A percentile compares a stretch with the other conserved stretches of the same genome.
phyloP scores from a whole-genome alignment of 257 asterid genomes.

The Gardenia jasminoides region DNA sequence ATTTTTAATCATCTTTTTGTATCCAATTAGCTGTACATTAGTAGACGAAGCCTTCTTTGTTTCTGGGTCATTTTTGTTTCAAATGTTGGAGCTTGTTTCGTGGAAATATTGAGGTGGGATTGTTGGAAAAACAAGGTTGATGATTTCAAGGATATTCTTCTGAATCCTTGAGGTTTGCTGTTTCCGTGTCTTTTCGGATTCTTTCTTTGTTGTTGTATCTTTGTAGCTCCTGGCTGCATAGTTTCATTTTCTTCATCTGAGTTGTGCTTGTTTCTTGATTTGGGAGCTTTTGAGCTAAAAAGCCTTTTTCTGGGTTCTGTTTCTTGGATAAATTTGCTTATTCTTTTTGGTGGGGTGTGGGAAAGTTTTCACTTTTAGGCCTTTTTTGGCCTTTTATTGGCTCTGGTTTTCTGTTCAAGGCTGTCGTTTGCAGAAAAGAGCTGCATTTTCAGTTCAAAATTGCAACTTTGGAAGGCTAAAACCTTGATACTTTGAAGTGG shows the following conservation, averaged over 20 bases:
- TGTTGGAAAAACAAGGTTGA: neutral
- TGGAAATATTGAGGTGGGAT: constrained; percentile 12
- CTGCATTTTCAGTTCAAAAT: constrained; percentile 12
- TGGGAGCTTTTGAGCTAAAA: constrained; percentile 12
- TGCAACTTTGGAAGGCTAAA: neutral
- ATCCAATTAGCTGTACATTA: constrained; percentile 5
- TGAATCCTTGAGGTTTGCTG: constrained; percentile 17
- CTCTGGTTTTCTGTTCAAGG: neutral
- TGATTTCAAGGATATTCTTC: constrained; percentile 2
- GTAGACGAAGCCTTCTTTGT: neutral
- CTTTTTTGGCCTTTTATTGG: constrained; percentile 9
- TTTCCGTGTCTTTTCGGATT: constrained; percentile 18
- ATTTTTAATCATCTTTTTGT: neutral
- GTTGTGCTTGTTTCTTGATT: neutral
- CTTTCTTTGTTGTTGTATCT: constrained; percentile 11
- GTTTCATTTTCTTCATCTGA: neutral
- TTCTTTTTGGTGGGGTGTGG: constrained; percentile 6
- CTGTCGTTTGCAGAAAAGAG: neutral
- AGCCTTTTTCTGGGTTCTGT: neutral
- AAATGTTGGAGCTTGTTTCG: constrained; percentile 39
- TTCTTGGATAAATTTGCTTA: neutral
- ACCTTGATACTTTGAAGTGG: neutral
- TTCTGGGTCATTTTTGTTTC: constrained; percentile 9
- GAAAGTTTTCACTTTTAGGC: constrained; percentile 14
- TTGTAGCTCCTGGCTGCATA: constrained; percentile 13